Conservation (phyloP, 176 grass and related monocot species). For the Pontederia paniculata region DNA sequence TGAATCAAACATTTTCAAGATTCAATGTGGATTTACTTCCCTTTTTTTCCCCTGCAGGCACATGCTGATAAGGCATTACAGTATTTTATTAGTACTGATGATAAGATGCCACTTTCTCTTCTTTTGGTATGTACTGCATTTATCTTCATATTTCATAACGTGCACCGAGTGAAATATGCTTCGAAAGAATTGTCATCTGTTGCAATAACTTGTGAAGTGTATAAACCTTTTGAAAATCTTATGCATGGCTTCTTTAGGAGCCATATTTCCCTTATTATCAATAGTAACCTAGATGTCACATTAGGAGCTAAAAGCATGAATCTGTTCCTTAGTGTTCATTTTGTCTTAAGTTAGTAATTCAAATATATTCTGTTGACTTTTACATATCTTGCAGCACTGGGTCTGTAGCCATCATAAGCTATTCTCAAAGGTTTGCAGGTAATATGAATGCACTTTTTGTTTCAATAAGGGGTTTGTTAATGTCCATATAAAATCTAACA, state of each 20-base stretch:
- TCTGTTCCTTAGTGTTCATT: too few relatives aligned
- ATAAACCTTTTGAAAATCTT: too few relatives aligned
- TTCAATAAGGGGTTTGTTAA: background rate
- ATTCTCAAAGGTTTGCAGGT: constrained; percentile 85
- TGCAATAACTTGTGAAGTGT: too few relatives aligned
- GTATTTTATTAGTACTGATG: constrained; percentile 70
- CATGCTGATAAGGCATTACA: constrained; percentile 82
- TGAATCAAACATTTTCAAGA: background rate
- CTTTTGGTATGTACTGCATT: constrained; percentile 47
- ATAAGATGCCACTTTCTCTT: constrained; percentile 49
- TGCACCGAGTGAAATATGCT: too few relatives aligned
- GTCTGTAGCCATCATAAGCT: constrained; percentile 69
- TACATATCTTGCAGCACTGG: constrained; percentile 51
- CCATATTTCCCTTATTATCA: too few relatives aligned
- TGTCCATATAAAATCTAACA: constrained; percentile 14
- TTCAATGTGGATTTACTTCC: background rate
- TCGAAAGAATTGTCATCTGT: too few relatives aligned
- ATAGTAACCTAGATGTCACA: too few relatives aligned
- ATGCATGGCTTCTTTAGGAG: too few relatives aligned
- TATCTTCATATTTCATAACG: background rate
- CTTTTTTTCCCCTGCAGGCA: constrained; percentile 57
- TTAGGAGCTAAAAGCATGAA: too few relatives aligned
- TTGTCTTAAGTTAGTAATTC: background rate
- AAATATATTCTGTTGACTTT: background rate
- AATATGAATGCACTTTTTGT: constrained; percentile 6